phyloP scores from a whole-genome alignment of 768 basidiomycete genomes.

The Suillus fuscotomentosus region DNA sequence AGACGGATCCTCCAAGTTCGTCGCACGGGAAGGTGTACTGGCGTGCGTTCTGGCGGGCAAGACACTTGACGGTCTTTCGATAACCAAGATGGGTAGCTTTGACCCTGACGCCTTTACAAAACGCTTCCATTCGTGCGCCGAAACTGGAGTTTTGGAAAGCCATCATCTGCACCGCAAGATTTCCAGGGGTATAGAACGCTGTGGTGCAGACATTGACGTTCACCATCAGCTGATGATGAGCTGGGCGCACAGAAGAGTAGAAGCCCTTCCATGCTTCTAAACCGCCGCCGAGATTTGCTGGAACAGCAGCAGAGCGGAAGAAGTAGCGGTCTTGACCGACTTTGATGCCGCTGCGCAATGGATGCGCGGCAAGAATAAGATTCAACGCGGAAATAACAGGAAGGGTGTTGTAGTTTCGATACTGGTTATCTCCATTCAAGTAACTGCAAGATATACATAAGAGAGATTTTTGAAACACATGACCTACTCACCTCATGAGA shows the following conservation, averaged over 20 bases:
- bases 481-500: slow-evolving; percentile 35
- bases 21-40: slow-evolving; percentile 40
- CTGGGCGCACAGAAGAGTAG: slow-evolving; percentile 39
- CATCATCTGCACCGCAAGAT: slow-evolving; percentile 42
- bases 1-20: slow-evolving; percentile 37
- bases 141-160: slow-evolving; percentile 48
- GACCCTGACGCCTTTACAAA: slow-evolving; percentile 66
- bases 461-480: not conserved
- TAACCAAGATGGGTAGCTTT: slow-evolving; percentile 71
- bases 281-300: slow-evolving; percentile 44
- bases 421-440: slow-evolving; percentile 41
- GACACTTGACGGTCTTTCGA: slow-evolving; percentile 64
- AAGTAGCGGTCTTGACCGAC: slow-evolving; percentile 55
- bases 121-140: slow-evolving; percentile 57
- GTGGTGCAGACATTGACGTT: slow-evolving; percentile 55
- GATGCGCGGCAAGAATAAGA: slow-evolving; percentile 43
- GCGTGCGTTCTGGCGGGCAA: slow-evolving; percentile 41
- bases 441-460: slow-evolving; percentile 34
- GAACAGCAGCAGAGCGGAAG: slow-evolving; percentile 36
- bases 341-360: slow-evolving; percentile 48
- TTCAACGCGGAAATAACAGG: slow-evolving; percentile 52
- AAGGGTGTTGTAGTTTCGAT: slow-evolving; percentile 41
- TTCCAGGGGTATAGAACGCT: slow-evolving; percentile 43
- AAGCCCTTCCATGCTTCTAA: slow-evolving; percentile 59
- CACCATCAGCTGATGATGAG: slow-evolving; percentile 47